Evolutionary conservation across 1,284 basidiomycete species (phyloP), one percentile per base, ranked within the genome.

Genomic region (Leccinum laetum): DNA sequence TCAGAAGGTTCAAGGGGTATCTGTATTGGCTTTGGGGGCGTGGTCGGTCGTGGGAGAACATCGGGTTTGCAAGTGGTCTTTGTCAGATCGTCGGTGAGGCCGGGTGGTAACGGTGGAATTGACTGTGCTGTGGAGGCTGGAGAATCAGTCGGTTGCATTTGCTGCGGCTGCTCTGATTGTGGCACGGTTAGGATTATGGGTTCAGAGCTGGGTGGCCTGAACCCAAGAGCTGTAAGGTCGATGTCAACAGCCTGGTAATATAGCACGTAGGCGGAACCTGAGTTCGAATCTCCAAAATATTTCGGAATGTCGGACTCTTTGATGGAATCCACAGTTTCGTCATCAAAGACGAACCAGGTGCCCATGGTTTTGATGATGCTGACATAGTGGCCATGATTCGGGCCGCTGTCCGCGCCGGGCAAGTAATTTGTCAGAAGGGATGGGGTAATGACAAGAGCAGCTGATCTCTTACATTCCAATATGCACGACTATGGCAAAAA

Each of bases 321-420:
- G 74, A 99, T 92, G 7, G 90, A 82, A 57, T 91, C 91, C 61
- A 99, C 94, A 62, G 87, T 92, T 71, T 98, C 95, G 77, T 99
- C 98, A 79, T 99, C 98, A 73, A 98, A 99, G 61, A 98, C 84
- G 64, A 95, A 84, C 97, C 97, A 99, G 41, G 85, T 81, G 39
- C 90, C 92, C 67, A 85, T 83, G 2, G 94, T 93, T 76, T 94
- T 95, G 76, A 98, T 90, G 70, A 99, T 91, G 67, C 96, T 94
- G 68, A 99, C 90, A 77, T 99, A 99, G 81, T 99, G 97, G 0
- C 97, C 97, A 73, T 99, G 97, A 73, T 98, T 92, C 18, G 95
- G 95, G 2, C 96, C 96, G 71, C 95, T 97, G 76, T 70, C 60
- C 65, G 59, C 62, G 64, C 63, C 69, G 69, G 64, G 62, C 69